Evolutionary conservation across 179 eudicot species (phyloP), one percentile per base, ranked within the genome.

Genomic region (Spinacia oleracea): DNA sequence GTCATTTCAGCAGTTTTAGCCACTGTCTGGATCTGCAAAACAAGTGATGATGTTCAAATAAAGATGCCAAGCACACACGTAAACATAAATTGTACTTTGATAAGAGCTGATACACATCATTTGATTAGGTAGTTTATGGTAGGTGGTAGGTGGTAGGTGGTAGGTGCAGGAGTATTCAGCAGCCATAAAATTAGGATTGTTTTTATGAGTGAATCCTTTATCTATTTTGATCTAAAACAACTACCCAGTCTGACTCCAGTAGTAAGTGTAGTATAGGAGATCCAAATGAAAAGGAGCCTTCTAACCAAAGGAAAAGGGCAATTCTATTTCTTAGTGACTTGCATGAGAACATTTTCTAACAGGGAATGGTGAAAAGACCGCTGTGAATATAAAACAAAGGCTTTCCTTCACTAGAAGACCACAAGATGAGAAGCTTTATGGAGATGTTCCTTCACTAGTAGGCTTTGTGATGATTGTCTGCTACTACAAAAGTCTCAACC

Each of bases 1-100:
- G 85, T 86, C 81, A 88, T 84, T 18, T 86, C 90, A 43, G 95
- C 97, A 60, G 92, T 85, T 83, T 87, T 93, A 31, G 89, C 91
- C 31, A 90, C 99, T 12, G 89, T 91, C 80, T 93, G 92, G 80
- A 95, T 89, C 98, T 95, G 97, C 84, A 88, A 76, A 78, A 48
- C 27, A 23, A 71, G 25, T 25, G 50, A 78, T 20, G 42, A 1
- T 51, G 29, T 72, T 31, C 3, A 46, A 0, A 0, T 31, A 72
- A 51, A 50, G 45, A 21, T 51, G 31, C 29, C 75, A 51, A 31
- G 55, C 20, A 53, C 58, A 6, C 15, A 23, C 1, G 58, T 53
- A 23, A 59, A 32, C 20, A 48, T 48, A 48, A 48, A 48, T 1
- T 6, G 27, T n/a, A 20, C 9, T n/a, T 20, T 18, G 9, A 20